Evolutionary conservation across 495 filamentous ascomycete genomes (phyloP), one percentile per base, ranked within the genome.

Genomic region (Jackrogersella minutella): DNA sequence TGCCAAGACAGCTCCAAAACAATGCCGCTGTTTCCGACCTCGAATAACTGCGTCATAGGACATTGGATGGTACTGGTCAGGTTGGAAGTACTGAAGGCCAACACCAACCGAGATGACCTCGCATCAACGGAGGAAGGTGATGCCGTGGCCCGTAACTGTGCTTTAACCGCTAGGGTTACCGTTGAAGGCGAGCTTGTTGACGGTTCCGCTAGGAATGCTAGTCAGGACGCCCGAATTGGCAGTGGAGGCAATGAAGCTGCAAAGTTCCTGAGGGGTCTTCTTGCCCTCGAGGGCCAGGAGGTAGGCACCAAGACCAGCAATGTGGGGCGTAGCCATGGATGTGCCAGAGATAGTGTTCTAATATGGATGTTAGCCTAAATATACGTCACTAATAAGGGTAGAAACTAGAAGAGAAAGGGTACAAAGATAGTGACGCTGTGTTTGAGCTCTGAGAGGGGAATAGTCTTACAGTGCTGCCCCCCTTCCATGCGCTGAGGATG

Each of bases 341-440:
- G 89, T 92, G 31, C 88, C 89, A 5, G 85, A 88, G 76, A 91
- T 88, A 73, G 84, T 85, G 81, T 88, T 87, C 72, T 82, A 77
- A 11, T 66, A 62, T 22, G 14, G 10, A 22, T 8, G 21, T 64
- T 33, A 60, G 59, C 34, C 58, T 7, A 31, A 44, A 28, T 49
- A 16, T 17, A 5, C 16, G 22, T n/a, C 19, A 3, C 22, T 0
- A 28, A 26, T 49, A 71, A 22, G 5, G 21, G 31, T 19, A 11
- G 16, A 1, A 34, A 73, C 9, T 26, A 24, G 21, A 24, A 3
- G 21, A 2, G 2, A 44, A 17, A 8, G n/a, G 19, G 3, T 3
- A 26, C 4, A 13, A 21, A 46, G 13, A 30, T 30, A 16, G n/a
- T 31, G 17, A 30, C 26, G 7, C 7, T 30, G 26, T 30, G 26